A percentile compares a stretch with the other conserved stretches of the same genome.
Conservation (phyloP, 192 early-diverging fungal genomes). For the Backusella liffmaniae region DNA sequence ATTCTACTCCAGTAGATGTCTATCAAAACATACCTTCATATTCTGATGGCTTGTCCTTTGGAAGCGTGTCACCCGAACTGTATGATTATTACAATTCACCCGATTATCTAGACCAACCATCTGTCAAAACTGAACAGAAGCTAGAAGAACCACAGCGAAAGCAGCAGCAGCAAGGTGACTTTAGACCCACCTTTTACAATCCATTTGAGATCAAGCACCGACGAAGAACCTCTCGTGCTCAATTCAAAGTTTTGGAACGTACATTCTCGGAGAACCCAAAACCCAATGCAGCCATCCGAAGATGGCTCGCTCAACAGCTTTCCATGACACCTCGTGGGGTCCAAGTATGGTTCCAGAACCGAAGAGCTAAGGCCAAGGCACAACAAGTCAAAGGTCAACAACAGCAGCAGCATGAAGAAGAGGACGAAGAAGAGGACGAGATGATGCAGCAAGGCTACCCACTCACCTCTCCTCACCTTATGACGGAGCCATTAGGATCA, state of each 20-base stretch:
- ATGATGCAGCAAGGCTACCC: background rate
- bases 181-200: conserved; percentile 74
- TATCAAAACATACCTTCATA: conserved; percentile 7
- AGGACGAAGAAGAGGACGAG: background rate
- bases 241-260: conserved; percentile 69
- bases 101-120: background rate
- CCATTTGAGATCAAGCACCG: conserved; percentile 75
- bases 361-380: conserved; percentile 82
- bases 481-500: conserved; percentile 8
- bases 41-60: background rate
- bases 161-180: conserved; percentile 38
- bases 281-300: conserved; percentile 62
- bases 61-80: background rate
- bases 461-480: background rate
- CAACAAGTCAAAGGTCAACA: conserved; percentile 28
- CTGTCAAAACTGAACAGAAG: background rate
- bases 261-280: conserved; percentile 63
- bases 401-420: background rate
- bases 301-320: conserved; percentile 60
- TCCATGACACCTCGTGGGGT: conserved; percentile 68
- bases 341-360: conserved; percentile 89
- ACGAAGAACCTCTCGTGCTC: conserved; percentile 69
- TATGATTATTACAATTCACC: conserved; percentile 5
- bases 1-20: background rate
- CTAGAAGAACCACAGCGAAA: background rate